Conservation (phyloP, 1,139 yeast genomes). For the Lodderomyces beijingensis region DNA sequence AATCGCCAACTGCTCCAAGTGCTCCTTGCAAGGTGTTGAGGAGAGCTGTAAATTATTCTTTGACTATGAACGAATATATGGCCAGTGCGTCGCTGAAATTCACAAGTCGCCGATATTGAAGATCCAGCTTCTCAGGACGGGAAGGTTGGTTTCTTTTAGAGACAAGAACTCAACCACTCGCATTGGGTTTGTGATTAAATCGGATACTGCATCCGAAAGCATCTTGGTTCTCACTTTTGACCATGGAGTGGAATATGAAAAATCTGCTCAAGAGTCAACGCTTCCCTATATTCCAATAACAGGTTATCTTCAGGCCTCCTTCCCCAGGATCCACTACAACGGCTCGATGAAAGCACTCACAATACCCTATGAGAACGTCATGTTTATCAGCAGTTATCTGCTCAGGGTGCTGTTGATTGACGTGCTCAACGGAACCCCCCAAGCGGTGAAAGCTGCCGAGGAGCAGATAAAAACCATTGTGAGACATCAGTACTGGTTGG, state of each 20-base stretch:
- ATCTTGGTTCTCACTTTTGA: conserved; percentile 41
- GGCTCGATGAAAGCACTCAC: conserved; percentile 35
- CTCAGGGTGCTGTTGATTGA: conserved; percentile 39
- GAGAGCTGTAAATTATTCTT: conserved; percentile 41
- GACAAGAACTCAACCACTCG: conserved; percentile 36
- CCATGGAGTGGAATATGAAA: conserved; percentile 38
- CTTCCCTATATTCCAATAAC: conserved; percentile 52
- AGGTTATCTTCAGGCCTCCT: conserved; percentile 23
- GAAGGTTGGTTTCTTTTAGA: conserved; percentile 59
- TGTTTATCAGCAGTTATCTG: conserved; percentile 45
- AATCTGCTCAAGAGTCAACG: conserved; percentile 22
- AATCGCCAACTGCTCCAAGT: conserved; percentile 35
- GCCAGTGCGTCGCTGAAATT: conserved; percentile 45
- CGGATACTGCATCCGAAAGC: conserved; percentile 24
- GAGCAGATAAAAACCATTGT: conserved; percentile 38
- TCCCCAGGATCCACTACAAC: conserved; percentile 27
- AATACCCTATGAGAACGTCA: conserved; percentile 47
- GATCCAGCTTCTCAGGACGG: conserved; percentile 44
- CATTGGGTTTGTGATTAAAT: conserved; percentile 53
- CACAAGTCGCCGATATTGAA: conserved; percentile 44
- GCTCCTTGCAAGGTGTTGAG: conserved; percentile 38
- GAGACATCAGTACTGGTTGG: conserved; percentile 41
- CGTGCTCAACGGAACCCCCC: conserved; percentile 40
- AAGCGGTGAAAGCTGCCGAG: conserved; percentile 38
- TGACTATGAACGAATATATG: conserved; percentile 41